A percentile compares a stretch with the other conserved stretches of the same genome.
phyloP scores from a whole-genome alignment of 2,329 filamentous ascomycete species.

The Tympanopsis confertula region DNA sequence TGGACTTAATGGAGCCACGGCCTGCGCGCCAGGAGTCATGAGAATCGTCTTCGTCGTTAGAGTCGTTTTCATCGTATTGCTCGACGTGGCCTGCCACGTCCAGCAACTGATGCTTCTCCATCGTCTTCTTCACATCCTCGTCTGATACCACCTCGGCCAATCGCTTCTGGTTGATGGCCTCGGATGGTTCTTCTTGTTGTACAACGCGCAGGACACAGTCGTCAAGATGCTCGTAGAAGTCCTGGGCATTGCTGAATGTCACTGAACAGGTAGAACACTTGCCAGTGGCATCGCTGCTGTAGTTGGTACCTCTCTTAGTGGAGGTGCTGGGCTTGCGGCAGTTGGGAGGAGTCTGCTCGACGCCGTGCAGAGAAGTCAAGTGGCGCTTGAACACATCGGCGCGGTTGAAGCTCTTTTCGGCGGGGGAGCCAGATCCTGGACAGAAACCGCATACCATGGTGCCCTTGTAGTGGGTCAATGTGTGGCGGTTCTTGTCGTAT shows the following conservation, averaged over 20 bases:
- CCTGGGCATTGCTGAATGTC: constrained; percentile 54
- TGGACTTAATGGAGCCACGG: constrained; percentile 11
- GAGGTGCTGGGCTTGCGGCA: constrained; percentile 47
- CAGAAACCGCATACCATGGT: constrained; percentile 73
- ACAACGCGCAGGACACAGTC: constrained; percentile 15
- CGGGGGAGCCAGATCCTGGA: constrained; percentile 59
- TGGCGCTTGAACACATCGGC: constrained; percentile 71
- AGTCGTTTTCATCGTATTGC: background rate
- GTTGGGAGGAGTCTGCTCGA: constrained; percentile 67
- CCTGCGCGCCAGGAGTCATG: background rate
- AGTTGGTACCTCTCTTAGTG: background rate
- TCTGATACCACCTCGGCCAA: background rate
- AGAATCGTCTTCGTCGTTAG: background rate
- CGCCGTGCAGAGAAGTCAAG: constrained; percentile 60
- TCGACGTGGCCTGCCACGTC: background rate
- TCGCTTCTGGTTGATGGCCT: constrained; percentile 8
- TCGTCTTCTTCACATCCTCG: background rate
- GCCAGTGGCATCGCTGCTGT: constrained; percentile 35
- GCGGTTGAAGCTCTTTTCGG: constrained; percentile 67
- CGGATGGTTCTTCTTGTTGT: constrained; percentile 13
- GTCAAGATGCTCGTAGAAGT: constrained; percentile 59
- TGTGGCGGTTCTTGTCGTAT: constrained; percentile 69
- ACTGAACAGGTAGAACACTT: constrained; percentile 57
- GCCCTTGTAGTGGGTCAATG: constrained; percentile 66
- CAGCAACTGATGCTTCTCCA: background rate